These are phyloP conservation scores for Pestalotiopsis sp. DNA, from an alignment of 2,329 filamentous ascomycete species.

Conservation along the genomic window DNA sequence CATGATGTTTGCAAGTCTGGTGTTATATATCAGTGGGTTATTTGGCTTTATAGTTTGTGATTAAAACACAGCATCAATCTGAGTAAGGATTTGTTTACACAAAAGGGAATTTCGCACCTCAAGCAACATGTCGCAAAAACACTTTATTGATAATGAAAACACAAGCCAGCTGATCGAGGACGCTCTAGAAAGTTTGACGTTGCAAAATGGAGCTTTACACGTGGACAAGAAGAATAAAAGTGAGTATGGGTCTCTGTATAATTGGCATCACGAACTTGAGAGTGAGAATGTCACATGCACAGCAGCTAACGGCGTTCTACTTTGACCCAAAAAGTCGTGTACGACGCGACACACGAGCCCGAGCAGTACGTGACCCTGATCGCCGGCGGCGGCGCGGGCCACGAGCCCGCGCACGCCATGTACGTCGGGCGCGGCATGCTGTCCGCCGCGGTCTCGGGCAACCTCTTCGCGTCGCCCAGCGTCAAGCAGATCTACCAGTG, in stretches of 20 bases:
- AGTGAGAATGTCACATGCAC: too few relatives aligned
- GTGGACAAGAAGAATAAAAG: background rate
- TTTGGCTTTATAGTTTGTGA: background rate
- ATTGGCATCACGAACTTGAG: background rate
- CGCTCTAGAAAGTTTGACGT: background rate
- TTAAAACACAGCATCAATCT: background rate
- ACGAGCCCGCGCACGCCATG: slow-evolving; percentile 28
- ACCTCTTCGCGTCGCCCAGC: slow-evolving; percentile 28
- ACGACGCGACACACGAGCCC: background rate
- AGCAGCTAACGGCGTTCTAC: background rate
- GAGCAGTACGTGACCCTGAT: slow-evolving; percentile 23
- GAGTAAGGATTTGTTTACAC: background rate
- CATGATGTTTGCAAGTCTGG: background rate
- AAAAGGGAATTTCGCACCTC: background rate
- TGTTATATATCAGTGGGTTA: background rate
- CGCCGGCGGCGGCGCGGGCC: slow-evolving; percentile 28
- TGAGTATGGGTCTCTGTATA: background rate
- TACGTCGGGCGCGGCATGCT: slow-evolving; percentile 27
- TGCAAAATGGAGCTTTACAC: background rate
- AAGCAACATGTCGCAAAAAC: background rate
- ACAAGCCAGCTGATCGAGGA: background rate
- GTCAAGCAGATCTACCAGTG: slow-evolving; percentile 23
- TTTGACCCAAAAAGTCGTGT: background rate
- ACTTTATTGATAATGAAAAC: background rate
- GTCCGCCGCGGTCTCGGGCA: slow-evolving; percentile 24